Evolutionary conservation across 306 rosid genomes (phyloP), one percentile per base, ranked within the genome.

Genomic region (Dalbergia oliveri): DNA sequence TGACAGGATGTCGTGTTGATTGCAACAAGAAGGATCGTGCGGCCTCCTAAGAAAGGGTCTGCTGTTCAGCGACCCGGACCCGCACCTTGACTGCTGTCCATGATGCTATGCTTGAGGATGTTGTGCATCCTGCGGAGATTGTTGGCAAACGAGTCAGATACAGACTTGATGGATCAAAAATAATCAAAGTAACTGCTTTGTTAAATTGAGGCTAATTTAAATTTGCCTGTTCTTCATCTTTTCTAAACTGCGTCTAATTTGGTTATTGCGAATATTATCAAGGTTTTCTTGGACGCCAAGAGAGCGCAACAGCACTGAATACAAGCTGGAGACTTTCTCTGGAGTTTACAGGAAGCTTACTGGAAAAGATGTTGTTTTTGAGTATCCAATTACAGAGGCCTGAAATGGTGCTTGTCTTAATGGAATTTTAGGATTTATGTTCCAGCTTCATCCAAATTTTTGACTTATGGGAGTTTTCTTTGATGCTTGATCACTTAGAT

Each of bases 21-120:
- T 82, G 94, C 97, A 11, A 90, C 92, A 65, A 84, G 94, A 6
- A 88, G 97, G 86, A 92, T 90, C 5, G 18, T 85, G 63, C 85
- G 91, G 66, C 97, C 94, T 3, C 97, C 97, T 57, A 92, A 92
- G 97, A 92, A 91, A 60, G 97, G 94, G 9, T 89, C 97, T 23
- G 94, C 92, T 16, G 91, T 35, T 67, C 91, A 87, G 72, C 73
- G 94, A 6, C 97, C 16, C 92, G 94, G 68, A 85, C 90, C 51
- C 94, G 94, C 9, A 92, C 97, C 2, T 81, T 92, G 12, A 90
- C 94, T 7, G 88, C 94, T 9, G 97, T 92, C 13, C 97, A 90
- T 34, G 97, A 90, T 67, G 92, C 89, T 4, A 80, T 90, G 77
- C 81, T 92, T 10, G 97, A 92, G 80, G 97, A 92, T 65, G 79